Conservation (phyloP, 1,139 yeast genomes). For the Saccharomycopsis hybrid region DNA sequence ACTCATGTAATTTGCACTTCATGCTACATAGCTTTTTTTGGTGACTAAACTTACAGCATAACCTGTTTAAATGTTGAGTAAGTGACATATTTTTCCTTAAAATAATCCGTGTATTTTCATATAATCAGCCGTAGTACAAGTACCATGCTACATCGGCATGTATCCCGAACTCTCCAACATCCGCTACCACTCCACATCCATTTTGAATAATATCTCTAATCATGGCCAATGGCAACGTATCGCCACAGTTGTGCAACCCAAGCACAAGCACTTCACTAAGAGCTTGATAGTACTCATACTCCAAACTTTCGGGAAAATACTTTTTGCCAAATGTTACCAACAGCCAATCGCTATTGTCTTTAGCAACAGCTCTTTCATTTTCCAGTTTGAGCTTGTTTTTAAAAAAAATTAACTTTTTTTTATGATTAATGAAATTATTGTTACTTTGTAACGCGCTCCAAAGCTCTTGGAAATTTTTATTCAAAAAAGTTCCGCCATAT, state of each 20-base stretch:
- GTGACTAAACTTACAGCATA: too few relatives aligned
- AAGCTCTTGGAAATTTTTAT: constrained; percentile 39
- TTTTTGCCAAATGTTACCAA: not conserved
- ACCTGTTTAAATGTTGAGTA: too few relatives aligned
- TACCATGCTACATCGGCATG: constrained; percentile 11
- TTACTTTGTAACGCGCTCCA: constrained; percentile 32
- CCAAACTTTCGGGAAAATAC: constrained; percentile 8
- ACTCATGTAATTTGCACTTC: too few relatives aligned
- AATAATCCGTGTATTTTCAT: too few relatives aligned
- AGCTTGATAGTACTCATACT: constrained; percentile 8
- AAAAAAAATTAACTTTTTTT: constrained; percentile 5
- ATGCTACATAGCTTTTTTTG: too few relatives aligned
- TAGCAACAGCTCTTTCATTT: not conserved
- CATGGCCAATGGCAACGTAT: not conserved
- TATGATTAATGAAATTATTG: constrained; percentile 23
- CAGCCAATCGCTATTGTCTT: not conserved
- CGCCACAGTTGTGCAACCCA: constrained; percentile 13
- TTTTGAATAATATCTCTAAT: constrained; percentile 8
- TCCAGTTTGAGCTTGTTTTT: not conserved
- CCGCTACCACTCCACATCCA: constrained; percentile 2
- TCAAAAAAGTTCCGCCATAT: constrained; percentile 45
- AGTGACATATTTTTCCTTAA: too few relatives aligned
- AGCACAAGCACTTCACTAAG: constrained; percentile 3
- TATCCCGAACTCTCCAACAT: constrained; percentile 3
- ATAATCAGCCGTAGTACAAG: too few relatives aligned